Evolutionary conservation across 805 yeast species (phyloP), one percentile per base, ranked within the genome.

Genomic region (Kuraishia capsulata): DNA sequence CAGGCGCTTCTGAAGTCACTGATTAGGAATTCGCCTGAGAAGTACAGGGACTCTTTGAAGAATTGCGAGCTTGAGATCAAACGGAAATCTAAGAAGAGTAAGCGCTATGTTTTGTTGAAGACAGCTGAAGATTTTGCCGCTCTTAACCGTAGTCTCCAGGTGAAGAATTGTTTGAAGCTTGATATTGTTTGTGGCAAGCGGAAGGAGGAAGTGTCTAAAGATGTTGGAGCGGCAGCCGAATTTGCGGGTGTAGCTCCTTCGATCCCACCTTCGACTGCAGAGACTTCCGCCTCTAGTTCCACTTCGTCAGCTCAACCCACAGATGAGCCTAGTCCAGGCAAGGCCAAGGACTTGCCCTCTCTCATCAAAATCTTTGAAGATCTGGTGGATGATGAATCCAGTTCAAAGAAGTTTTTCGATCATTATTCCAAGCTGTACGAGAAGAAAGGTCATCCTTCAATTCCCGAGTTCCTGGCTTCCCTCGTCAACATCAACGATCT

Each of bases 141-240:
- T 19, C 57, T 74, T 40, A 51, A 54, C 31, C 60, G 77, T 44
- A 67, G 76, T 34, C 57, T 74, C 44, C 54, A 61, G 39, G 77
- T 73, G 17, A 72, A 71, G 46, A 64, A 58, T 41, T 64, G 61
- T 41, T 50, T 69, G 36, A 64, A 62, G 44, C 51, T 75, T 41
- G 31, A 24, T 11, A 23, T 8, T 5, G 16, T 24, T 9, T n/a
- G 41, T 21, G 9, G 23, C 20, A n/a, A n/a, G n/a, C n/a, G n/a
- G n/a, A n/a, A n/a, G n/a, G n/a, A n/a, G n/a, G n/a, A n/a, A n/a
- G n/a, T n/a, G n/a, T n/a, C n/a, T n/a, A n/a, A n/a, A n/a, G n/a
- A n/a, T n/a, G n/a, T n/a, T n/a, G n/a, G n/a, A n/a, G n/a, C n/a
- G n/a, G n/a, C n/a, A n/a, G n/a, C n/a, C n/a, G n/a, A n/a, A n/a